Conservation (phyloP, 2,329 filamentous ascomycete species). For the Botrytis squamosa region DNA sequence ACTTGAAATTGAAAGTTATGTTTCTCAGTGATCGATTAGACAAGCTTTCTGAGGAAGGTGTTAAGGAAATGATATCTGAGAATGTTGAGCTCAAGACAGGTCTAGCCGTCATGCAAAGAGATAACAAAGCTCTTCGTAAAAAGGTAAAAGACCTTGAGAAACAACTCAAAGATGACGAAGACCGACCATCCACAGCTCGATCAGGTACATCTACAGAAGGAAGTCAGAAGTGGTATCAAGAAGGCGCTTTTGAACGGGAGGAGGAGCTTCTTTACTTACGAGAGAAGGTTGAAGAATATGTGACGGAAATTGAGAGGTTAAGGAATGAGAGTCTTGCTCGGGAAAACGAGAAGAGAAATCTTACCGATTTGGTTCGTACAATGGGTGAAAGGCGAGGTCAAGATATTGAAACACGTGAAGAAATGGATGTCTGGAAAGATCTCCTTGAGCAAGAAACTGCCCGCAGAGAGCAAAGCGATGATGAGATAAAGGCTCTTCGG, state of each 20-base stretch:
- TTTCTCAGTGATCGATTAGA: slow-evolving; percentile 92
- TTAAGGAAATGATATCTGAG: slow-evolving; percentile 97
- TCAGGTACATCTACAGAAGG: slow-evolving; percentile 57
- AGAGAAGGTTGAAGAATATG: slow-evolving; percentile 81
- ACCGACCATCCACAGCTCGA: slow-evolving; percentile 58
- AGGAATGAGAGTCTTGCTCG: slow-evolving; percentile 73
- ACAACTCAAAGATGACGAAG: slow-evolving; percentile 65
- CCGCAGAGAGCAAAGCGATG: slow-evolving; percentile 83
- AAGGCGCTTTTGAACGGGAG: slow-evolving; percentile 66
- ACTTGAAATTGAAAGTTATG: slow-evolving; percentile 95
- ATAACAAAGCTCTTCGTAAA: slow-evolving; percentile 79
- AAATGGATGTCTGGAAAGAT: slow-evolving; percentile 90
- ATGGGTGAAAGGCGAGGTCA: slow-evolving; percentile 54
- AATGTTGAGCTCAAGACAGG: slow-evolving; percentile 95
- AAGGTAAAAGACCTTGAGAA: slow-evolving; percentile 85
- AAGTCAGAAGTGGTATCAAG: slow-evolving; percentile 55
- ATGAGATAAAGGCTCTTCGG: slow-evolving; percentile 78
- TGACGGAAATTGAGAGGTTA: slow-evolving; percentile 79
- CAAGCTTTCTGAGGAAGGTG: slow-evolving; percentile 89
- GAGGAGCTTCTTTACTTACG: slow-evolving; percentile 83
- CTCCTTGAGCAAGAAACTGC: slow-evolving; percentile 89
- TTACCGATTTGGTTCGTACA: slow-evolving; percentile 76
- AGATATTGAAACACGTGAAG: slow-evolving; percentile 53
- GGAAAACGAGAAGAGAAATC: slow-evolving; percentile 81
- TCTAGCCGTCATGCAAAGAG: slow-evolving; percentile 82